Base-by-base conservation (phyloP, 495 filamentous ascomycete species). In the Apodospora peruviana region DNA sequence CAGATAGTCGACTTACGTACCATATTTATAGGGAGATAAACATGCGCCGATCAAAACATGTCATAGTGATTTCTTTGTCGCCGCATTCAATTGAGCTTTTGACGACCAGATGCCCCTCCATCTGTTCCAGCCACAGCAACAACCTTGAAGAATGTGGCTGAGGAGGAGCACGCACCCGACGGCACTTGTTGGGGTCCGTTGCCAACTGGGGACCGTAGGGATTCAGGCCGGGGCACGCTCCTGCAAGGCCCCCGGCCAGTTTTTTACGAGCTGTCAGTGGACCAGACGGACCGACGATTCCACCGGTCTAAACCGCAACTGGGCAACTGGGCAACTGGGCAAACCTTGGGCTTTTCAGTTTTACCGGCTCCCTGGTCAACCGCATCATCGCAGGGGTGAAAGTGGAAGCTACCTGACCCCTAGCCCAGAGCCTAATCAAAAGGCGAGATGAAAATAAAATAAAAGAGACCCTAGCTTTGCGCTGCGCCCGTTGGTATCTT, bases 11-110 rank as follows among this genome's bases (percentile, higher is more conserved):
- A 8, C 2, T 29, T n/a, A n/a, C 49, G 40, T 41, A 66, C 63
- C 61, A 66, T 64, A 27, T 34, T 43, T n/a, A 56, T 40, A 41
- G 20, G n/a, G 24, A 22, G 24, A 4, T 47, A 50, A 24, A n/a
- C 50, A 57, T 53, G 47, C 40, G 38, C 45, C n/a, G 32, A 22
- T 37, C 32, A 46, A 41, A 45, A 54, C 4, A 49, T 23, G n/a
- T n/a, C n/a, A n/a, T n/a, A n/a, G n/a, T n/a, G 36, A 10, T 16
- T 5, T 46, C 10, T 23, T 25, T 0, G 11, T 43, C 20, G 37
- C 4, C 29, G 18, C 9, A 22, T 21, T 10, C 10, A 21, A 5
- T 23, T 8, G 27, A 7, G 27, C 7, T 32, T 40, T 40, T 40
- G 37, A 20, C 12, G 37, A 40, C 14, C 9, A 24, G 20, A 12